A percentile compares a stretch with the other conserved stretches of the same genome.
Conservation (phyloP, 2,329 filamentous ascomycete species). For the Colletotrichum phormii region DNA sequence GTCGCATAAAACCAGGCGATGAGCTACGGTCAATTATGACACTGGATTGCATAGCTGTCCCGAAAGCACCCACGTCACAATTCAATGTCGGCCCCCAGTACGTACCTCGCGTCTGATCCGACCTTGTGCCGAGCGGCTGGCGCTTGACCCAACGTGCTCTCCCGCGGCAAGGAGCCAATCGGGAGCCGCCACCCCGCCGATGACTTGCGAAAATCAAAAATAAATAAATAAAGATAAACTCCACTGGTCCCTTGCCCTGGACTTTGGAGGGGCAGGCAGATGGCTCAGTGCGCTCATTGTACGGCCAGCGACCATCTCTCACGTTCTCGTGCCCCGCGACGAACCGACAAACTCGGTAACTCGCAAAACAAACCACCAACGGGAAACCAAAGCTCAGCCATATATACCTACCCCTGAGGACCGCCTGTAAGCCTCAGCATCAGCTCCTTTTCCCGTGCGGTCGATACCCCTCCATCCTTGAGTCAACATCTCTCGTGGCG, state of each 20-base stretch:
- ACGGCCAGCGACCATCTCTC: constrained; percentile 6
- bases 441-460: background rate
- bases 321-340: constrained; percentile 26
- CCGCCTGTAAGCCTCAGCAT: background rate
- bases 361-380: background rate
- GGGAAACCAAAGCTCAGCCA: background rate
- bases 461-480: background rate
- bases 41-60: constrained; percentile 32
- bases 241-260: constrained; percentile 33
- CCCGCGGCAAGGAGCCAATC: constrained; percentile 16
- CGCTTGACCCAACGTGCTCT: background rate
- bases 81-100: background rate
- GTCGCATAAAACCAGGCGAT: background rate
- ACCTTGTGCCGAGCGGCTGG: constrained; percentile 15
- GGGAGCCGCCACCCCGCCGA: background rate
- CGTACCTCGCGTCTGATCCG: constrained; percentile 5
- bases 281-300: constrained; percentile 13
- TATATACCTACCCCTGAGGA: background rate
- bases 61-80: constrained; percentile 34
- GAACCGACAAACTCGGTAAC: constrained; percentile 1
- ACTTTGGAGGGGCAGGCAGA: constrained; percentile 32
- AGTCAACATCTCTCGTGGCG: background rate
- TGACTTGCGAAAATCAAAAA: background rate
- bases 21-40: constrained; percentile 6
- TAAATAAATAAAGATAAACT: constrained; percentile 19